Conservation (phyloP, 2,329 filamentous ascomycete species). For the Fusarium stilboides region DNA sequence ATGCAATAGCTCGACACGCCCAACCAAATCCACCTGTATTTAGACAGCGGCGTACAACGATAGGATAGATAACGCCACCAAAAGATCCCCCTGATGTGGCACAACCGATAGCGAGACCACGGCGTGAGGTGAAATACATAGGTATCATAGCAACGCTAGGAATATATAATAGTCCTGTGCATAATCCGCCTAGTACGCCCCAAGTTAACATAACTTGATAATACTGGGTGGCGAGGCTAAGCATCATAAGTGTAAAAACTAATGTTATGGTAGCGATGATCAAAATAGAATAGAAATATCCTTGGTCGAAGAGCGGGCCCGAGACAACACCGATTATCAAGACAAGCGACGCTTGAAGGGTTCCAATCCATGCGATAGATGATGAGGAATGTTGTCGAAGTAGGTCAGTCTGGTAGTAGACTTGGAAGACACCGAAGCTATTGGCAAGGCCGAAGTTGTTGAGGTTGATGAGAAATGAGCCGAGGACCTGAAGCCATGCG, state of each 20-base stretch:
- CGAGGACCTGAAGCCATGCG: constrained; percentile 1
- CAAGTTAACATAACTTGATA: constrained; percentile 1
- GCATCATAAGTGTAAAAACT: constrained; percentile 1
- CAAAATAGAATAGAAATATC: constrained; percentile 8
- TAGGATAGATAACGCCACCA: not conserved
- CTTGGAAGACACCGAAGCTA: not conserved
- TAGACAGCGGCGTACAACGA: not conserved
- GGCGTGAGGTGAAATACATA: not conserved
- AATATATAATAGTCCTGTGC: constrained; percentile 2
- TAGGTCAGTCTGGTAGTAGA: not conserved
- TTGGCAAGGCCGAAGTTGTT: constrained; percentile 1
- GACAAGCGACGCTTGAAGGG: not conserved
- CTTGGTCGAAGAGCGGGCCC: not conserved
- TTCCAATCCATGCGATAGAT: constrained; percentile 4
- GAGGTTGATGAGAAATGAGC: not conserved
- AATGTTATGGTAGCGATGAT: not conserved
- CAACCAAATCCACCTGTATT: not conserved
- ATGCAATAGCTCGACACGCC: not conserved
- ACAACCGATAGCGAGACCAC: not conserved
- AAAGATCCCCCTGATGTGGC: not conserved
- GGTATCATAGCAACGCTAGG: constrained; percentile 4
- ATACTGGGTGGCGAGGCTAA: not conserved
- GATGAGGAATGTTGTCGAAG: not conserved
- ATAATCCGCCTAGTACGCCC: not conserved
- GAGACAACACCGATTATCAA: constrained; percentile 2